Conservation (phyloP, 1,284 basidiomycete species). For the Leccinum pachyderme region DNA sequence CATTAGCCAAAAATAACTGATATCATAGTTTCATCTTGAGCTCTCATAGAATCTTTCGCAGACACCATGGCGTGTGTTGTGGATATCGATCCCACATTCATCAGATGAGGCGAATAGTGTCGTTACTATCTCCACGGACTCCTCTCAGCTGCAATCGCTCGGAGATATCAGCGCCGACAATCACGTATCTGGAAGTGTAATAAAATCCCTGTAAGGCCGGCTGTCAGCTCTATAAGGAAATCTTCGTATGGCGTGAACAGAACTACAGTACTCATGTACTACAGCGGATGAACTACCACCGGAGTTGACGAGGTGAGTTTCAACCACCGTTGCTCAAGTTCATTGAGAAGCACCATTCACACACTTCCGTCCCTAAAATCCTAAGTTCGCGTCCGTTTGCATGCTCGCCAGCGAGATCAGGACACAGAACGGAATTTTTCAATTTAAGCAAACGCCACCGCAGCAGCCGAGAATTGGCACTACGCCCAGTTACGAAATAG, state of each 20-base stretch:
- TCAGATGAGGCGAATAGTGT: background rate
- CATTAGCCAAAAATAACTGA: background rate
- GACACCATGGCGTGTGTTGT: background rate
- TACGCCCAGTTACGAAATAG: background rate
- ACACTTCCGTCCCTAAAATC: background rate
- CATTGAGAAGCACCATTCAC: background rate
- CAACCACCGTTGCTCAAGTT: background rate
- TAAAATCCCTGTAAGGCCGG: slow-evolving; percentile 8
- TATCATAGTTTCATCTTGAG: background rate
- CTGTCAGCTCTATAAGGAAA: background rate
- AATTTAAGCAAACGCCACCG: background rate
- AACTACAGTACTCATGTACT: background rate
- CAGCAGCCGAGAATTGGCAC: background rate
- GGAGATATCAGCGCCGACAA: slow-evolving; percentile 14
- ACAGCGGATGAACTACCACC: background rate
- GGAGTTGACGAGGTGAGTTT: background rate
- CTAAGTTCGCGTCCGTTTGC: background rate
- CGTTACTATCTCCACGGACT: slow-evolving; percentile 8
- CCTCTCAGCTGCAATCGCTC: slow-evolving; percentile 1
- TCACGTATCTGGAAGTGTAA: slow-evolving; percentile 17
- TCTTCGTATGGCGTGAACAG: slow-evolving; percentile 1
- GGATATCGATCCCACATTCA: background rate
- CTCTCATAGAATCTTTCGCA: background rate
- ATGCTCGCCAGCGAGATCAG: background rate
- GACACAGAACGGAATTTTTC: background rate